Base-by-base conservation (phyloP, 2,329 filamentous ascomycete genomes). In the Trichoderma simmonsii region DNA sequence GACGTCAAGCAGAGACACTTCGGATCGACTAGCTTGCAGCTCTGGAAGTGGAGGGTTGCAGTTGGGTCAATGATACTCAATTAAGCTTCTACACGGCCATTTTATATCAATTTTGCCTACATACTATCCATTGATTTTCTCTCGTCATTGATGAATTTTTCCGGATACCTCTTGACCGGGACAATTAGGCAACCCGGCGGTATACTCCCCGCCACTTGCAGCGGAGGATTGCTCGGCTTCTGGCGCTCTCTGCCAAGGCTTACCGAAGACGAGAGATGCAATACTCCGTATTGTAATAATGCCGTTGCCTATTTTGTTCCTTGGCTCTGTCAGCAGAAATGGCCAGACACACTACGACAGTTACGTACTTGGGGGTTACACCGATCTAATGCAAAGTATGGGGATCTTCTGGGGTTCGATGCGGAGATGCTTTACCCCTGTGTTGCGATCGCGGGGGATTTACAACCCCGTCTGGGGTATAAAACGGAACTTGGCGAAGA, bases 361-460 rank as follows among this genome's bases (percentile, higher is more conserved):
- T 21, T 24, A 43, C 34, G 34, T 48, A 32, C 9, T 60, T 48
- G 36, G 26, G 36, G 36, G 56, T 69, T 60, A n/a, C 66, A 69
- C 36, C 56, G 66, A 69, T 69, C 66, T 61, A 61, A 69, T 69
- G 56, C 66, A 60, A 30, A 43, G 14, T 51, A 69, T 51, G 66
- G 66, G 56, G 56, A 61, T 18, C 14, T 30, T 28, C 26, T 69
- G 56, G 66, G 66, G 56, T 61, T 59, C n/a, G 21, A 69, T 69
- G 66, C 56, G 66, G 66, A 61, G 66, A 61, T 34, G 36, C 11
- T 30, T 18, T 30, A 57, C 56, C 66, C 66, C 54, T 48, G 54
- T 26, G n/a, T 34, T 48, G 36, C 36, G 26, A 69, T 51, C 57
- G 39, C 56, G 36, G 66, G 66, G 56, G 54, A 69, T 51, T 32